Percentiles rank a stretch among this genome's conserved stretches.
Evolutionary conservation across 371 early-diverging fungal genomes (phyloP).

Genomic region (Syncephalastrum sp.): DNA sequence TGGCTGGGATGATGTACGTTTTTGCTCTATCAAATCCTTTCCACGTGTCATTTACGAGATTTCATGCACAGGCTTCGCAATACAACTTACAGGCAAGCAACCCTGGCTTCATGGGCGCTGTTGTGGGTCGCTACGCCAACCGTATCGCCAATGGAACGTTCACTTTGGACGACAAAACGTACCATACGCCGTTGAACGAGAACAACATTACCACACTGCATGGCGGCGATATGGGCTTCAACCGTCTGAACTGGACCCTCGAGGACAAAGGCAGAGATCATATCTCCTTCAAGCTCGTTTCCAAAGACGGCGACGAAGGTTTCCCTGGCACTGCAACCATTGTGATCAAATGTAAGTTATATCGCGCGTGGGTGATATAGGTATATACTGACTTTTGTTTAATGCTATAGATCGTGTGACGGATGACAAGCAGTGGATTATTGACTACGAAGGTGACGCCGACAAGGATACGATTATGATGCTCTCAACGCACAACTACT

Average conservation of each 20-base stretch:
- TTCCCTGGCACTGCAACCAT: conserved; percentile 21
- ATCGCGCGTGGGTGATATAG: no score
- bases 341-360: conserved; percentile 15
- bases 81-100: conserved; percentile 16
- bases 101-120: conserved; percentile 18
- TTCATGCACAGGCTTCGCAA: conserved; percentile 10
- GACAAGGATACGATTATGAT: conserved; percentile 23
- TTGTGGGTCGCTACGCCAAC: conserved; percentile 25
- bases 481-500: conserved; percentile 21
- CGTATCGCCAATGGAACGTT: conserved; percentile 25
- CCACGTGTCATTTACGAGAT: neutral
- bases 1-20: conserved; percentile 24
- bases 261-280: conserved; percentile 16
- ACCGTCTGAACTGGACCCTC: conserved; percentile 22
- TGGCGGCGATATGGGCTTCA: conserved; percentile 23
- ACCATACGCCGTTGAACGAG: conserved; percentile 22
- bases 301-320: conserved; percentile 23
- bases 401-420: conserved; percentile 13
- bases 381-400: no score
- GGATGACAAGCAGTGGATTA: conserved; percentile 20
- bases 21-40: neutral
- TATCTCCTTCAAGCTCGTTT: conserved; percentile 14
- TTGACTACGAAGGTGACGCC: conserved; percentile 15
- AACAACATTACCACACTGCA: conserved; percentile 21
- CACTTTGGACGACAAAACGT: conserved; percentile 11